phyloP scores from a whole-genome alignment of 805 yeast species.

The Metschnikowia anglica region DNA sequence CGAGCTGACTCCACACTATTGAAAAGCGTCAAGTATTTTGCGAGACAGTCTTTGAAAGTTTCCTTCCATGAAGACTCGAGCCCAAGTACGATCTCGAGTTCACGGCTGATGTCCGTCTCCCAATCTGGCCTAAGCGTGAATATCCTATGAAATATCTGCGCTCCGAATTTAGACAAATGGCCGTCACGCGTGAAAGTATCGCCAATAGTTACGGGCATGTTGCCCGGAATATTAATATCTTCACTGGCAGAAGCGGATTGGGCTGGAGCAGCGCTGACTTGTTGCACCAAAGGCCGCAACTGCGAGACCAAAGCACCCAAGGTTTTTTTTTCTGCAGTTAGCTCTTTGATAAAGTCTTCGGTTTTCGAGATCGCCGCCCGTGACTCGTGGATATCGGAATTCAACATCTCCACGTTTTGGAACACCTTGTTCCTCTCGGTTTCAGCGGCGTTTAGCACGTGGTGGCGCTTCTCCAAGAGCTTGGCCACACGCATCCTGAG shows the following conservation, averaged over 20 bases:
- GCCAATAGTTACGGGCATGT: neutral
- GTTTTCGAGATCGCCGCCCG: constrained; percentile 20
- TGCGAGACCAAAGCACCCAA: constrained; percentile 17
- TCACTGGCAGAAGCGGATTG: neutral
- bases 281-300: constrained; percentile 11
- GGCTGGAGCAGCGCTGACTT: neutral
- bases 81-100: constrained; percentile 25
- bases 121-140: constrained; percentile 34
- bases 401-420: neutral
- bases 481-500: constrained; percentile 13
- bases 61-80: constrained; percentile 34
- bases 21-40: constrained; percentile 29
- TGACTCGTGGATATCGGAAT: neutral
- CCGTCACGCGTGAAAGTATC: constrained; percentile 34
- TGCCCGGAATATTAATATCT: neutral
- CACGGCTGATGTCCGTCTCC: constrained; percentile 32
- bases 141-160: constrained; percentile 28
- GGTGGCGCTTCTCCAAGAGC: constrained; percentile 14
- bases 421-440: constrained; percentile 8
- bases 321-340: constrained; percentile 27
- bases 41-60: constrained; percentile 30
- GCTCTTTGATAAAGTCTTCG: constrained; percentile 28
- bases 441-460: constrained; percentile 8
- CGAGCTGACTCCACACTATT: constrained; percentile 32
- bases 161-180: constrained; percentile 25